Evolutionary conservation across 2,329 filamentous ascomycete genomes (phyloP).

Genomic region (Alternaria metachromatica): DNA sequence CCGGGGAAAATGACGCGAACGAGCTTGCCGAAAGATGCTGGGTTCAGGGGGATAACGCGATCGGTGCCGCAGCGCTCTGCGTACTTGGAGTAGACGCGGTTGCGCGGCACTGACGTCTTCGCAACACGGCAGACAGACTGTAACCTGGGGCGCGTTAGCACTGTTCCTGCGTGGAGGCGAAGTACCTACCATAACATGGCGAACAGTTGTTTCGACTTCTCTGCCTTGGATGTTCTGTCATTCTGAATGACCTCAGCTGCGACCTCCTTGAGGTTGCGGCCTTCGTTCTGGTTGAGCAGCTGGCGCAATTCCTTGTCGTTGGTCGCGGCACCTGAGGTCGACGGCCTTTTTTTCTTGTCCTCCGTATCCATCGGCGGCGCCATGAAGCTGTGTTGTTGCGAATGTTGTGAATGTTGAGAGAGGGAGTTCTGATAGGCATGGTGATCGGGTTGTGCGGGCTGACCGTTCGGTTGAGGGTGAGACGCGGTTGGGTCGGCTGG

Average conservation of each 20-base stretch:
- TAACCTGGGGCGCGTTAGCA: conserved; percentile 63
- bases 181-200: conserved; percentile 80
- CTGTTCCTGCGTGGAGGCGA: not conserved
- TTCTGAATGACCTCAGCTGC: conserved; percentile 78
- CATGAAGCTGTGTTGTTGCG: conserved; percentile 35
- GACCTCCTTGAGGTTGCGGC: conserved; percentile 72
- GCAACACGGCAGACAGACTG: conserved; percentile 72
- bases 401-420: conserved; percentile 29
- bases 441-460: conserved; percentile 35
- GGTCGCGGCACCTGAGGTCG: conserved; percentile 73
- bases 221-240: conserved; percentile 79
- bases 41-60: conserved; percentile 92
- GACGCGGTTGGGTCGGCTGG: conserved; percentile 28
- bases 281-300: conserved; percentile 72
- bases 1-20: conserved; percentile 96
- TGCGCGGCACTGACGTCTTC: conserved; percentile 86
- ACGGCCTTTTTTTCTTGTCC: conserved; percentile 61
- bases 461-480: conserved; percentile 21
- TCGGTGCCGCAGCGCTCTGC: conserved; percentile 91
- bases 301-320: conserved; percentile 83
- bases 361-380: conserved; percentile 45
- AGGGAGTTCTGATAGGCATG: conserved; percentile 39
- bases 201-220: conserved; percentile 84
- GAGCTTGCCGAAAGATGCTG: conserved; percentile 96
- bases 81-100: conserved; percentile 94